Evolutionary conservation across 352 stramenopile species (phyloP).

Genomic region (Phytopythium montanum): DNA sequence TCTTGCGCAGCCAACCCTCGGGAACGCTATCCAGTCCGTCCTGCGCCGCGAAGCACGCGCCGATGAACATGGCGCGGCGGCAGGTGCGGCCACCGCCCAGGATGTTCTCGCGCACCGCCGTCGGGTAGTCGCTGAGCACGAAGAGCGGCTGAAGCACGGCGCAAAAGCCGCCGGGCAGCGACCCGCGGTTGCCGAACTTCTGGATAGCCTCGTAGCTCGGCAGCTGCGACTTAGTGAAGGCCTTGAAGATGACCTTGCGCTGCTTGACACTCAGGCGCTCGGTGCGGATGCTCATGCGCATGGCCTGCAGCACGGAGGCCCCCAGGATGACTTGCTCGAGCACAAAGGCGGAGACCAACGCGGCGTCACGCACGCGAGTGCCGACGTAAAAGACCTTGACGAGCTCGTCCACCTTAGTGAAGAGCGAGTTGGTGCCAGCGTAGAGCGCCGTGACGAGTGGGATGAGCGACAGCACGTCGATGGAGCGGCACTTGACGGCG

Average conservation of each 20-base stretch:
- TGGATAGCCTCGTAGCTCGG: slow-evolving; percentile 80
- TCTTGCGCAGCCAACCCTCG: slow-evolving; percentile 75
- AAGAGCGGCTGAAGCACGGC: slow-evolving; percentile 76
- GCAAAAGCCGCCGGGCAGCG: slow-evolving; percentile 63
- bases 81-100: slow-evolving; percentile 75
- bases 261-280: slow-evolving; percentile 78
- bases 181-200: slow-evolving; percentile 78
- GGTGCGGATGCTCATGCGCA: slow-evolving; percentile 82
- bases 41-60: slow-evolving; percentile 74
- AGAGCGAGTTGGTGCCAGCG: slow-evolving; percentile 72
- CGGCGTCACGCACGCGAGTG: slow-evolving; percentile 61
- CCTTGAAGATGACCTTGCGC: slow-evolving; percentile 83
- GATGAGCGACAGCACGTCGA: slow-evolving; percentile 73
- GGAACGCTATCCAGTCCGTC: slow-evolving; percentile 66
- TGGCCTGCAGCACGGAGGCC: slow-evolving; percentile 69
- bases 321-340: slow-evolving; percentile 79
- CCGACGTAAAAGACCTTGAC: slow-evolving; percentile 81
- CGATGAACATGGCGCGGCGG: slow-evolving; percentile 78
- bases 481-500: slow-evolving; percentile 74
- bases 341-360: slow-evolving; percentile 70
- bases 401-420: slow-evolving; percentile 76
- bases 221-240: slow-evolving; percentile 80
- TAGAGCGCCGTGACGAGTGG: slow-evolving; percentile 76
- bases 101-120: slow-evolving; percentile 79
- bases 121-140: slow-evolving; percentile 74